phyloP scores from a whole-genome alignment of 2,329 filamentous ascomycete genomes.

The Amesomyces nigricolor region DNA sequence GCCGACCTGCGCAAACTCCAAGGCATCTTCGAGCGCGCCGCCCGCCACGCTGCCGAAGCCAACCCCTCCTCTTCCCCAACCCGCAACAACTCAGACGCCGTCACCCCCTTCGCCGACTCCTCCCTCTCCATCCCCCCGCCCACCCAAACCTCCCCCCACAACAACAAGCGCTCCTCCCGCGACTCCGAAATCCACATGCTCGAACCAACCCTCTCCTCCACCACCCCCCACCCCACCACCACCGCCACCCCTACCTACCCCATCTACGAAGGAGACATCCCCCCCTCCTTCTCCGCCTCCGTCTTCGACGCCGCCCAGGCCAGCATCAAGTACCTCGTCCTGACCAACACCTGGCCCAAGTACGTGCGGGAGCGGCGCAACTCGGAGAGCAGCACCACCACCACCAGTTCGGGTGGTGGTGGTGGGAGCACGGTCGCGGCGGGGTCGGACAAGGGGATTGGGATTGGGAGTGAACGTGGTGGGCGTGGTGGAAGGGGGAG shows the following conservation, averaged over 20 bases:
- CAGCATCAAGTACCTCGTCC: constrained; percentile 61
- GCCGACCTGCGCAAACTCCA: constrained; percentile 50
- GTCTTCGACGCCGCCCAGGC: constrained; percentile 56
- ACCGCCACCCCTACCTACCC: neutral
- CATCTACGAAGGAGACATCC: constrained; percentile 38
- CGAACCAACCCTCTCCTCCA: neutral
- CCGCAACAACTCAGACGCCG: constrained; percentile 32
- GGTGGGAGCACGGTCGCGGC: neutral
- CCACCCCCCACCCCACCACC: neutral
- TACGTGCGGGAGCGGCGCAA: constrained; percentile 39
- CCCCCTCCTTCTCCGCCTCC: constrained; percentile 41
- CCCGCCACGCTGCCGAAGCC: constrained; percentile 39
- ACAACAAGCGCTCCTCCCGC: neutral
- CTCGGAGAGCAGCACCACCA: constrained; percentile 12
- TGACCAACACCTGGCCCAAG: constrained; percentile 64
- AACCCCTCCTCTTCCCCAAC: constrained; percentile 28
- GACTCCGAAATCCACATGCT: constrained; percentile 19
- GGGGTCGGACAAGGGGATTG: neutral
- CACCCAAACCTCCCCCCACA: neutral
- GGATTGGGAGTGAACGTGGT: neutral
- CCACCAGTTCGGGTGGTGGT: neutral
- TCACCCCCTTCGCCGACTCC: constrained; percentile 39
- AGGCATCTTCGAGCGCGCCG: constrained; percentile 50
- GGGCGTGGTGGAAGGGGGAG: too few species aligned
- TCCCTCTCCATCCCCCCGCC: neutral